Evolutionary conservation across 1,139 yeast species (phyloP).

Genomic region (Yamadazyma conglobata): DNA sequence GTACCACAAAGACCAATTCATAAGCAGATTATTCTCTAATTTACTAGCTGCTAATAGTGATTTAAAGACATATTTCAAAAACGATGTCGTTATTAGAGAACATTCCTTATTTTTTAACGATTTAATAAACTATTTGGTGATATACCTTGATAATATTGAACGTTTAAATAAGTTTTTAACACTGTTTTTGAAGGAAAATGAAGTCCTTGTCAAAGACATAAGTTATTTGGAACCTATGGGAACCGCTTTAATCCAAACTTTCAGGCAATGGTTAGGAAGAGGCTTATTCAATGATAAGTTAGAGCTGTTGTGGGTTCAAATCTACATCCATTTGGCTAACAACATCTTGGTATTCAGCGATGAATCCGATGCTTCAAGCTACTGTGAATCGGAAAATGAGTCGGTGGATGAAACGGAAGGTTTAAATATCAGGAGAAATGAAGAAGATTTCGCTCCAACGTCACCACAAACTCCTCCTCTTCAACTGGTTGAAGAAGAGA

Average conservation of each 20-base stretch:
- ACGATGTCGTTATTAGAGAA: conserved; percentile 23
- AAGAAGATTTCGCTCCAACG: conserved; percentile 10
- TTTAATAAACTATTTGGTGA: conserved; percentile 31
- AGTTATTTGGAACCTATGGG: conserved; percentile 46
- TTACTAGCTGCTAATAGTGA: conserved; percentile 31
- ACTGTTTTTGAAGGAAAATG: conserved; percentile 34
- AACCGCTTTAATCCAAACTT: conserved; percentile 35
- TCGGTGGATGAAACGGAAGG: conserved; percentile 16
- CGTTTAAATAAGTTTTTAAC: conserved; percentile 33
- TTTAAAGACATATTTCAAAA: conserved; percentile 23
- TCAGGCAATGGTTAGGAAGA: conserved; percentile 35
- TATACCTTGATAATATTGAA: conserved; percentile 27
- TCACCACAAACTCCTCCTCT: conserved; percentile 13
- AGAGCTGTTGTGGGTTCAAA: conserved; percentile 41
- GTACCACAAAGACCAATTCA: conserved; percentile 29
- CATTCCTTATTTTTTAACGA: conserved; percentile 38
- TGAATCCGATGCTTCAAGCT: conserved; percentile 12
- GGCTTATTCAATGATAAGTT: conserved; percentile 29
- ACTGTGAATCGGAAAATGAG: conserved; percentile 12
- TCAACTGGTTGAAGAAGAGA: conserved; percentile 14
- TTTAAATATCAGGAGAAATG: conserved; percentile 15
- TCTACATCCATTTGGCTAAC: conserved; percentile 41
- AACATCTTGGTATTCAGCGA: conserved; percentile 27
- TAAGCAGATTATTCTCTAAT: conserved; percentile 30
- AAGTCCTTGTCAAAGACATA: conserved; percentile 23